Percentiles rank a stretch among this genome's conserved stretches.
phyloP scores from a whole-genome alignment of 306 rosid genomes.

The Astragalus glycyphyllos region DNA sequence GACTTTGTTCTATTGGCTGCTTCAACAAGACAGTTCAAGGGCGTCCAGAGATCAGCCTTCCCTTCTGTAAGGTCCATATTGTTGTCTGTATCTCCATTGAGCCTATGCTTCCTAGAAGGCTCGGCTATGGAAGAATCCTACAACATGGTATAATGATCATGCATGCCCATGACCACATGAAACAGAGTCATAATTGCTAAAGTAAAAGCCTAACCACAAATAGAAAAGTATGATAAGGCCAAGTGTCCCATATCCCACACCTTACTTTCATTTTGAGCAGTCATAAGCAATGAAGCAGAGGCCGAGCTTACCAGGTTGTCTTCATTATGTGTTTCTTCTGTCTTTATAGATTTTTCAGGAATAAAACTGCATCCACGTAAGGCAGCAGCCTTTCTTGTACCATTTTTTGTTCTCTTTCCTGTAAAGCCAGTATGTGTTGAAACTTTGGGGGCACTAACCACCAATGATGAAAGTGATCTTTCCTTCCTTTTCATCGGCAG shows the following conservation, averaged over 20 bases:
- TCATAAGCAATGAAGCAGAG: slow-evolving; percentile 54
- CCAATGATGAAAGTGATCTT: slow-evolving; percentile 94
- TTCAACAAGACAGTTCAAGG: slow-evolving; percentile 96
- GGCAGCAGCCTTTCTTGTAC: slow-evolving; percentile 74
- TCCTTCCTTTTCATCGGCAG: slow-evolving; percentile 91
- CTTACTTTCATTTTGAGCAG: slow-evolving; percentile 53
- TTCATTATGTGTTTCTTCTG: slow-evolving; percentile 60
- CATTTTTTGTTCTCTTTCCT: slow-evolving; percentile 82
- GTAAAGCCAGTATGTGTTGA: slow-evolving; percentile 75
- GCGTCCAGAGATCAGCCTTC: slow-evolving; percentile 95
- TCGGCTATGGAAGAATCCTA: slow-evolving; percentile 69
- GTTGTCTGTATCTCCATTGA: slow-evolving; percentile 49
- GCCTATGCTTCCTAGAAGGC: slow-evolving; percentile 63
- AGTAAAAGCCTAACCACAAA: slow-evolving; percentile 21
- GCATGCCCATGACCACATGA: slow-evolving; percentile 21
- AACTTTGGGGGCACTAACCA: slow-evolving; percentile 88
- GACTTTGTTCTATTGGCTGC: slow-evolving; percentile 96
- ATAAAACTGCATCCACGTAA: slow-evolving; percentile 73
- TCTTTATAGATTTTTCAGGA: slow-evolving; percentile 63
- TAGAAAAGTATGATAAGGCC: slow-evolving; percentile 20
- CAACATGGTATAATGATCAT: slow-evolving; percentile 34
- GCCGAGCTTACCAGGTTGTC: slow-evolving; percentile 64
- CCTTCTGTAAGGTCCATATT: slow-evolving; percentile 66
- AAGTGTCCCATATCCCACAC: slow-evolving; percentile 39
- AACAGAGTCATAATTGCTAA: slow-evolving; percentile 20